Conservation (phyloP, 129 eudicot species). For the Silybum marianum region DNA sequence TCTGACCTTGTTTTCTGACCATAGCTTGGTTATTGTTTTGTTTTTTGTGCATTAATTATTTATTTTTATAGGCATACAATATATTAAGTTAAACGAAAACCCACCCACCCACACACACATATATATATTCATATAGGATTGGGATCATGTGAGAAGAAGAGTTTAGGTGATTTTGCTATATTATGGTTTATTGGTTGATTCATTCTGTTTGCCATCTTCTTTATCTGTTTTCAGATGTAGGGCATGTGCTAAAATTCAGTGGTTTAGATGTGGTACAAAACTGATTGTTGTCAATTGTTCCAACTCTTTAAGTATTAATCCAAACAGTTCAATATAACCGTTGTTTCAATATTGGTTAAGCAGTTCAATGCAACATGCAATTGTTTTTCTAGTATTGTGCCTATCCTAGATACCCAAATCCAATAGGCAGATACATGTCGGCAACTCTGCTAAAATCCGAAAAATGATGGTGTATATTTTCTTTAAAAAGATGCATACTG, state of each 20-base stretch:
- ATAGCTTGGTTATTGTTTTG: neutral
- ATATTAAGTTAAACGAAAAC: too few species aligned
- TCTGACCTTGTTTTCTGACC: neutral
- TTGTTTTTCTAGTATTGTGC: neutral
- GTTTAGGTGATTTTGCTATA: neutral
- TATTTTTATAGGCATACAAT: neutral
- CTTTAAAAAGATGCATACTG: neutral
- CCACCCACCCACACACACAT: neutral
- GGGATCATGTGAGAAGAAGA: too few species aligned
- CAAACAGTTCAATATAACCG: neutral
- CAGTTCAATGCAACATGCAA: too few species aligned
- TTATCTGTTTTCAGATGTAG: neutral
- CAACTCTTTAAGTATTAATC: neutral
- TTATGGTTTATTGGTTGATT: neutral
- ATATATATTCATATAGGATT: too few species aligned
- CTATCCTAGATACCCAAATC: neutral
- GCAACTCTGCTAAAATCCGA: neutral
- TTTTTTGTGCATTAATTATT: neutral
- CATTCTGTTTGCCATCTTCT: neutral
- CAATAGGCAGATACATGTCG: neutral
- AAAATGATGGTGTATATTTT: neutral
- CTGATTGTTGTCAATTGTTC: neutral
- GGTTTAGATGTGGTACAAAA: neutral
- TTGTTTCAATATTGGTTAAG: too few species aligned
- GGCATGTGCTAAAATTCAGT: neutral